Evolutionary conservation across 805 yeast species (phyloP).

Genomic region (Lipomyces yamadae): DNA sequence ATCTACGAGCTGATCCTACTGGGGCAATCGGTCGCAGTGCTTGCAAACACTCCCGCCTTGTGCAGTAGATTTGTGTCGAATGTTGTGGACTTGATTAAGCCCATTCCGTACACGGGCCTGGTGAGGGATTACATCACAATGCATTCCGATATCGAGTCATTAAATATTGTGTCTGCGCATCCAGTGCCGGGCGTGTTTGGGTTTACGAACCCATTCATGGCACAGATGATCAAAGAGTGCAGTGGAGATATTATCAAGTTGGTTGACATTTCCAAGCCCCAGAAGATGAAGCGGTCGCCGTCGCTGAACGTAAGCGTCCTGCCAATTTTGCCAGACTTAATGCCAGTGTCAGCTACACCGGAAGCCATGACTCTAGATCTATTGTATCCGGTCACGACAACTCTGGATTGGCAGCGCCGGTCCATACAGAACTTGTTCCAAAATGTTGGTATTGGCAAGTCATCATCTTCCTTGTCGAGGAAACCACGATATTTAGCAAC

Average conservation of each 20-base stretch:
- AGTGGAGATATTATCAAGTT: slow-evolving; percentile 19
- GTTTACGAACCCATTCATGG: slow-evolving; percentile 34
- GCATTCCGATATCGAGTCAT: slow-evolving; percentile 29
- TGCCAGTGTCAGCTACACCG: slow-evolving; percentile 28
- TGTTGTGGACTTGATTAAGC: slow-evolving; percentile 32
- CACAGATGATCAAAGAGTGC: slow-evolving; percentile 22
- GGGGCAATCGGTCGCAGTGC: slow-evolving; percentile 28
- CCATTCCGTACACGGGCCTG: slow-evolving; percentile 33
- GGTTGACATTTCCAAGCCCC: slow-evolving; percentile 13
- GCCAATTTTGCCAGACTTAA: slow-evolving; percentile 32
- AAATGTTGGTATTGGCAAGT: slow-evolving; percentile 18
- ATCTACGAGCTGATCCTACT: slow-evolving; percentile 26
- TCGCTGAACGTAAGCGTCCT: slow-evolving; percentile 30
- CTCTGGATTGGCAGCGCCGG: slow-evolving; percentile 31
- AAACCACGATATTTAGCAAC: slow-evolving; percentile 19
- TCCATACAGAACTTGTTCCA: slow-evolving; percentile 23
- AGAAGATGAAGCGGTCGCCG: slow-evolving; percentile 12
- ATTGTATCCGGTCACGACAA: slow-evolving; percentile 34
- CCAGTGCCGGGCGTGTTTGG: slow-evolving; percentile 36
- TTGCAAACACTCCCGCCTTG: slow-evolving; percentile 28
- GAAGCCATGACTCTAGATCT: slow-evolving; percentile 30
- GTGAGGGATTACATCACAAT: slow-evolving; percentile 34
- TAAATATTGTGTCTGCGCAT: slow-evolving; percentile 16
- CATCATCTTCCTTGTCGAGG: slow-evolving; percentile 6
- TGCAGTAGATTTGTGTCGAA: slow-evolving; percentile 30